Evolutionary conservation across 805 yeast genomes (phyloP), one percentile per base, ranked within the genome.

Genomic region (Candida ficus): DNA sequence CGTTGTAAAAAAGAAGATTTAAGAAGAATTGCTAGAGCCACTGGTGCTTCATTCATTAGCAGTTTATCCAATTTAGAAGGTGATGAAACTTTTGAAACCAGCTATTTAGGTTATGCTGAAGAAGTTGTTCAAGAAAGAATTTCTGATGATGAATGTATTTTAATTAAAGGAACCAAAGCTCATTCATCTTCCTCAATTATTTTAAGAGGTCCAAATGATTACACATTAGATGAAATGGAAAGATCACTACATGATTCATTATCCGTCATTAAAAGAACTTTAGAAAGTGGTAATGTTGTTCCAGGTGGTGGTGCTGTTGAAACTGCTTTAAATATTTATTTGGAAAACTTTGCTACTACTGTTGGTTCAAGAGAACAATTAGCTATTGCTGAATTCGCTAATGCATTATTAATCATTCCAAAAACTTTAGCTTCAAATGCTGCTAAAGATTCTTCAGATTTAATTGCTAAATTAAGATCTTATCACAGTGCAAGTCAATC

Each of bases 261-360:
- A 49, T 80, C 88, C 33, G 99, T 93, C 28, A 96, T 93, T 28
- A 93, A 93, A 70, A 80, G 99, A 61, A 89, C 98, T 11, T 74
- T 95, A 51, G 99, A 93, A 65, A 80, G 91, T 56, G 98, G 97
- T 17, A 67, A 76, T 50, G 90, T 95, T 43, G 99, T 93, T 6
- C 98, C 99, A 32, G 99, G 99, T 46, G 99, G 99, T 50, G 99
- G 99, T 46, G 97, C 98, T 7, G 99, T 93, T 27, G 99, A 93
- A 67, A 75, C 95, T 38, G 98, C 98, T 3, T 74, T 93, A 58
- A 90, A 89, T 68, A 89, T 93, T 39, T 93, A 87, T 62, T 71
- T 93, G 61, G 99, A 93, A 64, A 91, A 87, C 62, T 93, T 93
- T 64, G 99, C 99, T 37, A 93, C 98, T 8, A 89, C 98, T 1